Evolutionary conservation across 2,329 filamentous ascomycete species (phyloP).

Genomic region (Trichophyton verrucosum): DNA sequence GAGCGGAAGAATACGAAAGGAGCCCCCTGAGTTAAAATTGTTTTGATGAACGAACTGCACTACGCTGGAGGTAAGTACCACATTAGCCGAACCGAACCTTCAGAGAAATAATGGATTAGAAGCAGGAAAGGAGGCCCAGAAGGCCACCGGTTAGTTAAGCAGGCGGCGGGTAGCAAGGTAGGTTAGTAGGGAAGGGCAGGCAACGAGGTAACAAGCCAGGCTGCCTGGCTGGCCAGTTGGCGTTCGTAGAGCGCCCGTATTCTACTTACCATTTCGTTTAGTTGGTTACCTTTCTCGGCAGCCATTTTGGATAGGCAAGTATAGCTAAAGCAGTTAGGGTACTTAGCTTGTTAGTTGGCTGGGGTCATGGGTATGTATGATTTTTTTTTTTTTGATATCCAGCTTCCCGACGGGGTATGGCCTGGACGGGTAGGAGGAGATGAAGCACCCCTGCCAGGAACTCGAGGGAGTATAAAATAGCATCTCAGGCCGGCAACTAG

Average conservation of each 20-base stretch:
- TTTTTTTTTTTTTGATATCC: background rate
- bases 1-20: slow-evolving; percentile 2
- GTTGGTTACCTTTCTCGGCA: background rate
- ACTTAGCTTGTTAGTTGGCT: too few relatives aligned
- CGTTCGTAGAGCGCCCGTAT: background rate
- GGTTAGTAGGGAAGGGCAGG: too few relatives aligned
- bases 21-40: background rate
- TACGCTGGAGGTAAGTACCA: background rate
- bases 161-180: too few relatives aligned
- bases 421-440: background rate
- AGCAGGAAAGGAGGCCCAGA: background rate
- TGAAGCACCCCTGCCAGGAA: background rate
- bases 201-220: too few relatives aligned
- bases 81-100: background rate
- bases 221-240: background rate
- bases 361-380: too few relatives aligned
- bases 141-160: background rate
- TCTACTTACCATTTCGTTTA: background rate
- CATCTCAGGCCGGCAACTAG: too few relatives aligned
- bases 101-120: background rate
- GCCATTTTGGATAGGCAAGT: background rate
- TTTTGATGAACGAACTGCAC: background rate
- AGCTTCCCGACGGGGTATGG: background rate
- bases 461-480: background rate
- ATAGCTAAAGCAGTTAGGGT: too few relatives aligned